phyloP scores from a whole-genome alignment of 169 alveolate genomes.

The Plasmodium coatneyi region DNA sequence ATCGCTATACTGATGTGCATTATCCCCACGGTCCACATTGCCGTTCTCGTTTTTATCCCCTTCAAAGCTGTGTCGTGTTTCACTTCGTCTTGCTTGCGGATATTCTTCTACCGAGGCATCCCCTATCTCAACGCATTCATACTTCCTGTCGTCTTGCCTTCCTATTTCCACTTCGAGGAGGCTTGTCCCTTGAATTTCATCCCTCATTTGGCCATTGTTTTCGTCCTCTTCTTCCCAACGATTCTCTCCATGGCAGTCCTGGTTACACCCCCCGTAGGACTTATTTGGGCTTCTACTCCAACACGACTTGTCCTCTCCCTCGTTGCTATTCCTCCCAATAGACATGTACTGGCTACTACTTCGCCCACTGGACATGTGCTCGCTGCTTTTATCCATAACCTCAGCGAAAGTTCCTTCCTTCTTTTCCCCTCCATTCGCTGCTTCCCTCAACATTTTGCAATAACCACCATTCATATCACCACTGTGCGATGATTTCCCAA shows the following conservation, averaged over 20 bases:
- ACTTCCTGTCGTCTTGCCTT: background rate
- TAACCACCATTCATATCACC: background rate
- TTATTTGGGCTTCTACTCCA: background rate
- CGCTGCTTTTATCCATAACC: background rate
- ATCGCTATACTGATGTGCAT: background rate
- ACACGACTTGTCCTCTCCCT: background rate
- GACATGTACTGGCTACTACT: background rate
- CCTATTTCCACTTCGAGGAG: background rate
- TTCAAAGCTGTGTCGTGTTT: background rate
- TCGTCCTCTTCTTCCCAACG: background rate
- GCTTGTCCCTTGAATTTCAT: background rate
- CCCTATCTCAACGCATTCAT: background rate
- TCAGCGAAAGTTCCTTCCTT: background rate
- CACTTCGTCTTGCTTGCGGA: background rate
- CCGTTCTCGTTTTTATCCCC: background rate
- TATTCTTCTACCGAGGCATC: background rate
- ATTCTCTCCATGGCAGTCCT: background rate
- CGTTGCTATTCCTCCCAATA: background rate
- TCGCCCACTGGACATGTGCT: background rate
- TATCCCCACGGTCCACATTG: background rate
- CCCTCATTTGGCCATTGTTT: background rate
- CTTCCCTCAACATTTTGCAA: background rate
- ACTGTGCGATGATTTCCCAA: background rate
- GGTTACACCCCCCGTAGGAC: background rate
- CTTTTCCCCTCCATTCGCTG: background rate